A percentile compares a stretch with the other conserved stretches of the same genome.
Conservation (phyloP, 2,329 filamentous ascomycete genomes). For the Botrytis paeoniae region DNA sequence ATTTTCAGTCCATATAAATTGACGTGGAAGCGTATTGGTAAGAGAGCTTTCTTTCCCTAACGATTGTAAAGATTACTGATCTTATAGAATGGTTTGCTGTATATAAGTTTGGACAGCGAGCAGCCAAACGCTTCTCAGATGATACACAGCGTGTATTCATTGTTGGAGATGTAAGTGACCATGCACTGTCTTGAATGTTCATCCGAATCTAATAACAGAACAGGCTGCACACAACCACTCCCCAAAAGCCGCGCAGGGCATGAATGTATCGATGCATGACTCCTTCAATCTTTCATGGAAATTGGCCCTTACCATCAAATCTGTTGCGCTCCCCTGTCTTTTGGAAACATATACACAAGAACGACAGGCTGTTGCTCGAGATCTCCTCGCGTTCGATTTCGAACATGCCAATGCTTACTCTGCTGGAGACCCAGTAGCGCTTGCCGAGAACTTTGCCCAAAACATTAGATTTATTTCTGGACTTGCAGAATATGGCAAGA, state of each 20-base stretch:
- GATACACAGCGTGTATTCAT: slow-evolving; percentile 56
- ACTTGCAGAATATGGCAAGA: slow-evolving; percentile 62
- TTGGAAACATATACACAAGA: slow-evolving; percentile 62
- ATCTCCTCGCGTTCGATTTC: slow-evolving; percentile 64
- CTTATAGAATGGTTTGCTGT: slow-evolving; percentile 65
- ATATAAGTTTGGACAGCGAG: slow-evolving; percentile 57
- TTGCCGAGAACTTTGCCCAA: slow-evolving; percentile 66
- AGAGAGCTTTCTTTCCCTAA: slow-evolving; percentile 50
- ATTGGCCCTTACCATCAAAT: slow-evolving; percentile 48
- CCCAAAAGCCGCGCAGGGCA: slow-evolving; percentile 61
- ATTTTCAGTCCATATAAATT: slow-evolving; percentile 58
- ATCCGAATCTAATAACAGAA: background rate
- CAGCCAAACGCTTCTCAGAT: slow-evolving; percentile 55
- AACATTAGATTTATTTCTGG: slow-evolving; percentile 74
- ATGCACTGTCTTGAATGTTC: slow-evolving; percentile 32
- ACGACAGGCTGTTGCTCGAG: slow-evolving; percentile 58
- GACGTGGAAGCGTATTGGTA: slow-evolving; percentile 69
- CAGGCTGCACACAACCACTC: slow-evolving; percentile 57
- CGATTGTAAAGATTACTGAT: slow-evolving; percentile 41
- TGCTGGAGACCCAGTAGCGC: slow-evolving; percentile 58
- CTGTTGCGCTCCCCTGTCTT: slow-evolving; percentile 52
- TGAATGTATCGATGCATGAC: slow-evolving; percentile 58
- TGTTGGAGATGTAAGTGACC: slow-evolving; percentile 43
- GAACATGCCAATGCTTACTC: slow-evolving; percentile 57
- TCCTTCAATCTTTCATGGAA: slow-evolving; percentile 63